Percentiles rank a stretch among this genome's conserved stretches.
Conservation (phyloP, 176 grass and related monocot species). For the Carex myosuroides region DNA sequence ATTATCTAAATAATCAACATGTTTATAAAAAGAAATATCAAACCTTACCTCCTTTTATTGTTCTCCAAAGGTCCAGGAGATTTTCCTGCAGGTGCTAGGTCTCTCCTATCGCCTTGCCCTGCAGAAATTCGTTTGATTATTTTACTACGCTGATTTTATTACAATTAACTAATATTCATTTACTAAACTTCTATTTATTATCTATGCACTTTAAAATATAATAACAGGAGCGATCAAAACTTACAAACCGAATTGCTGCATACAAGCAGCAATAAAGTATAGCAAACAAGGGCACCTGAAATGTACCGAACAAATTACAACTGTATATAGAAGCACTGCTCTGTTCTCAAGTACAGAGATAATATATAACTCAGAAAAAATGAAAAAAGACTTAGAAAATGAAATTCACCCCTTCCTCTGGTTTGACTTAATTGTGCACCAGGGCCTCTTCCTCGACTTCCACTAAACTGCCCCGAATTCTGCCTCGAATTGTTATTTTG, state of each 20-base stretch:
- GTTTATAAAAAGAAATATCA: slow-evolving; percentile 8
- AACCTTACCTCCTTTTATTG: background rate
- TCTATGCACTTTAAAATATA: background rate
- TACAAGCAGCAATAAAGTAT: background rate
- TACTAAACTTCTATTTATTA: background rate
- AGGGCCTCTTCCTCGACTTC: slow-evolving; percentile 29
- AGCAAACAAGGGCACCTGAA: background rate
- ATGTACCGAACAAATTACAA: background rate
- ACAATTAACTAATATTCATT: background rate
- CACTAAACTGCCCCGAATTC: slow-evolving; percentile 25
- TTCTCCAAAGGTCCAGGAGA: background rate
- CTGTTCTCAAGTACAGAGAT: background rate
- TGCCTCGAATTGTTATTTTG: slow-evolving; percentile 4
- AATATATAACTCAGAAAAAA: background rate
- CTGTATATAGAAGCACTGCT: background rate
- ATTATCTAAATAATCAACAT: background rate
- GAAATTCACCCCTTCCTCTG: slow-evolving; percentile 33
- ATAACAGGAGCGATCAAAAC: background rate
- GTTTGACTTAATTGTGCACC: slow-evolving; percentile 27
- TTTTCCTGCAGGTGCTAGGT: background rate
- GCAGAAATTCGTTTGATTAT: background rate
- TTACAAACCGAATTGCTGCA: background rate
- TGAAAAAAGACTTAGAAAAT: background rate
- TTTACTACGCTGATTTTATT: background rate
- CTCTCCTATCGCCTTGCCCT: slow-evolving; percentile 1